Evolutionary conservation across 2,329 filamentous ascomycete species (phyloP).

Genomic region (Zymoseptoria pseudotritici): DNA sequence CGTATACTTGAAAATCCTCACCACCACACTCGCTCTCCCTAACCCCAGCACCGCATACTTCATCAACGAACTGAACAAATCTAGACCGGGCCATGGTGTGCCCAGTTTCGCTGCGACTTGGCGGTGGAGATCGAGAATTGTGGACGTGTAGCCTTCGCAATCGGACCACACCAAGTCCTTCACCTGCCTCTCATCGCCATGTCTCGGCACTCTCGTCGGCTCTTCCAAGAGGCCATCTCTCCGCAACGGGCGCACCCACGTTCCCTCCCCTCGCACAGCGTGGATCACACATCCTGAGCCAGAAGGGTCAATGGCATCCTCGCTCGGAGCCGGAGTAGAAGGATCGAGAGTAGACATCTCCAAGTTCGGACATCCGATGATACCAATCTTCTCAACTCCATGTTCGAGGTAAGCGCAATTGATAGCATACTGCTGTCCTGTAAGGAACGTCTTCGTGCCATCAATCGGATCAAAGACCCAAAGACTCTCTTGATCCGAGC

Average conservation of each 20-base stretch:
- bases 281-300: constrained; percentile 43
- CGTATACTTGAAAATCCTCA: constrained; percentile 19
- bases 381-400: constrained; percentile 51
- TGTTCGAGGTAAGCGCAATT: constrained; percentile 52
- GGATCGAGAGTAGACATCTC: constrained; percentile 37
- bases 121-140: constrained; percentile 32
- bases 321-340: constrained; percentile 36
- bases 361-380: constrained; percentile 57
- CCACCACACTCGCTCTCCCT: constrained; percentile 14
- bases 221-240: constrained; percentile 9
- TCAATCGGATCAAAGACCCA: constrained; percentile 62
- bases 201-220: constrained; percentile 11
- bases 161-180: constrained; percentile 41
- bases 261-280: constrained; percentile 42
- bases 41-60: constrained; percentile 24
- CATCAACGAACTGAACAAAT: constrained; percentile 49
- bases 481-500: constrained; percentile 38
- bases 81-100: constrained; percentile 41
- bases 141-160: constrained; percentile 34
- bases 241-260: constrained; percentile 27
- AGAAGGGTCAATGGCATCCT: constrained; percentile 40
- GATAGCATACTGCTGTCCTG: constrained; percentile 56
- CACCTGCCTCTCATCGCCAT: constrained; percentile 17
- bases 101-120: constrained; percentile 33
- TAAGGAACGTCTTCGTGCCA: constrained; percentile 56